Conservation (phyloP, 2,329 filamentous ascomycete genomes). For the Ophiosphaerella korrae region DNA sequence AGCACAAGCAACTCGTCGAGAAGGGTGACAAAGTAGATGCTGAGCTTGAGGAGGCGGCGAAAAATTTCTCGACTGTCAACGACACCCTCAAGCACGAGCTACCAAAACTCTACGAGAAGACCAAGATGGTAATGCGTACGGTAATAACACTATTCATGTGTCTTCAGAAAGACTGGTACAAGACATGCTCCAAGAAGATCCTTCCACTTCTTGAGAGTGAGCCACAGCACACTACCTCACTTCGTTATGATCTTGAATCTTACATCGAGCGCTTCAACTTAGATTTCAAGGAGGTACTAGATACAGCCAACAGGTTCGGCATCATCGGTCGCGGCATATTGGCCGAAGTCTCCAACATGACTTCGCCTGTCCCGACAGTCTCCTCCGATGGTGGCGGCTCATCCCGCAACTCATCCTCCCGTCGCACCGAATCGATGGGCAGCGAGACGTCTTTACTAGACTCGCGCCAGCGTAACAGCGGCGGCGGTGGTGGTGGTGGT, state of each 20-base stretch:
- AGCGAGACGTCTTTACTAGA: conserved; percentile 44
- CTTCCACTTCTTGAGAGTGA: conserved; percentile 69
- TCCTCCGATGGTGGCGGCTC: conserved; percentile 48
- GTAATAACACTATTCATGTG: conserved; percentile 83
- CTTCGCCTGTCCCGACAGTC: conserved; percentile 57
- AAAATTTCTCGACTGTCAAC: conserved; percentile 89
- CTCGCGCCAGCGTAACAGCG: conserved; percentile 63
- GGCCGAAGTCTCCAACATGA: conserved; percentile 64
- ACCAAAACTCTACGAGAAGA: conserved; percentile 79
- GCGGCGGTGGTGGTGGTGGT: no score
- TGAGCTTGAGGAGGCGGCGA: conserved; percentile 80
- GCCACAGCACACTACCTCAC: conserved; percentile 48
- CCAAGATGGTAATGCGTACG: conserved; percentile 81
- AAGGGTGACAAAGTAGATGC: conserved; percentile 87
- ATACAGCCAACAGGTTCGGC: conserved; percentile 72
- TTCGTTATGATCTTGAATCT: conserved; percentile 70
- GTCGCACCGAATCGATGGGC: conserved; percentile 50
- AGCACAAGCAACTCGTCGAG: conserved; percentile 77
- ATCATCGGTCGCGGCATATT: conserved; percentile 76
- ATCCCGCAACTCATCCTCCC: conserved; percentile 50
- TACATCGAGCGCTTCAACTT: conserved; percentile 78
- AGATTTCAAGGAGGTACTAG: conserved; percentile 73
- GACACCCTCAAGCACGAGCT: conserved; percentile 92
- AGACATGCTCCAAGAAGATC: conserved; percentile 83
- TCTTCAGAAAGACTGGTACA: conserved; percentile 83